Evolutionary conservation across 108 stramenopile genomes (phyloP).

Genomic region (Fragilariopsis cylindrus): DNA sequence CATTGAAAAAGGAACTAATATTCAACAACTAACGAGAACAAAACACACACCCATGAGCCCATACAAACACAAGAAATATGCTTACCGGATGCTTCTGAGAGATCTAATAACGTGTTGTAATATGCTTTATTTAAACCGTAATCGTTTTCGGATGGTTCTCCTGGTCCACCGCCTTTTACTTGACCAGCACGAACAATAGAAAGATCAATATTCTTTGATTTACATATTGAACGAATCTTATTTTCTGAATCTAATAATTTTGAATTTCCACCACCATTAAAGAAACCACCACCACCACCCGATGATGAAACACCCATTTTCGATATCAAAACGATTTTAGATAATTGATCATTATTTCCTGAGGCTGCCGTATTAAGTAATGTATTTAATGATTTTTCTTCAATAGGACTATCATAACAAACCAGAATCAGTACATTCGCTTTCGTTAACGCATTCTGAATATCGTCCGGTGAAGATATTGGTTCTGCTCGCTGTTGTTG

Average conservation of each 20-base stretch:
- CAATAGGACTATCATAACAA: constrained; percentile 27
- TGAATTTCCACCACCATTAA: constrained; percentile 19
- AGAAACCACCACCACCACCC: constrained; percentile 5
- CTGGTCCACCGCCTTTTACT: constrained; percentile 44
- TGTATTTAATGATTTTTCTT: constrained; percentile 13
- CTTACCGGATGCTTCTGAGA: constrained; percentile 15
- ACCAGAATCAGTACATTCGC: constrained; percentile 21
- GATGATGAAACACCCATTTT: constrained; percentile 30
- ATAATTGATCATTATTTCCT: constrained; percentile 1
- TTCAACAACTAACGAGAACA: no score
- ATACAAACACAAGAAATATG: no score
- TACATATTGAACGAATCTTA: constrained; percentile 8
- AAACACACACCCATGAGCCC: no score
- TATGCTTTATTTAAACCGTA: constrained; percentile 25
- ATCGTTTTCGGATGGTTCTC: constrained; percentile 27
- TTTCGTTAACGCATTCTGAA: constrained; percentile 11
- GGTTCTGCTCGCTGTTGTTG: constrained; percentile 16
- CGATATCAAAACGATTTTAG: constrained; percentile 29
- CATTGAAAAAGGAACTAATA: no score
- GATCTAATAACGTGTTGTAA: constrained; percentile 33
- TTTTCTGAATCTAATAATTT: constrained; percentile 26
- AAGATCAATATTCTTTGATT: constrained; percentile 27
- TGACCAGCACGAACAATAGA: constrained; percentile 54
- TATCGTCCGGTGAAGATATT: constrained; percentile 10
- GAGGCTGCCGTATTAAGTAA: constrained; percentile 5